phyloP scores from a whole-genome alignment of 148 eudicot species.

The Linanthus parryae region DNA sequence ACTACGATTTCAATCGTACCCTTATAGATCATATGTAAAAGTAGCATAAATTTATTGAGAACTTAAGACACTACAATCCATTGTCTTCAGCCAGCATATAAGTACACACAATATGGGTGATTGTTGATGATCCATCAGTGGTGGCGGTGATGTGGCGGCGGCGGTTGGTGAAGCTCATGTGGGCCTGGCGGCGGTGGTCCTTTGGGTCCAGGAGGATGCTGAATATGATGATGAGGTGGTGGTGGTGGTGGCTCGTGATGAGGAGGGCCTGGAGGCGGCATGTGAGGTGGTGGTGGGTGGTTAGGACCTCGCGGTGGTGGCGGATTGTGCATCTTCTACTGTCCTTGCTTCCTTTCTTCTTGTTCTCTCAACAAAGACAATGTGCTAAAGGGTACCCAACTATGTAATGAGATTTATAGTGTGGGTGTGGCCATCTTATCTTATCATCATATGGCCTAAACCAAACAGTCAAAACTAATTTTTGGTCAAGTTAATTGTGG shows the following conservation, averaged over 20 bases:
- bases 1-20: background rate
- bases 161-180: background rate
- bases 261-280: background rate
- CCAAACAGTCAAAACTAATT: no score
- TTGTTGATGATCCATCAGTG: background rate
- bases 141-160: background rate
- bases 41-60: background rate
- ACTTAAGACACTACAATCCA: background rate
- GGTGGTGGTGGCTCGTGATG: background rate
- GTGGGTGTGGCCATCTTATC: background rate
- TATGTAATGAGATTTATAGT: background rate
- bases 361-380: background rate
- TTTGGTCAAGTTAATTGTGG: background rate
- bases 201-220: background rate
- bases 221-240: no score
- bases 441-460: background rate
- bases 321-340: background rate
- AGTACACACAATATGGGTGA: background rate
- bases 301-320: background rate
- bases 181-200: background rate
- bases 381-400: background rate
- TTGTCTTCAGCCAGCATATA: background rate
- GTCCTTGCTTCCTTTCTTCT: background rate
- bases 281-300: background rate
- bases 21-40: background rate